Base-by-base conservation (phyloP, 106 monocot species). In the Dendrobium chrysotoxum region DNA sequence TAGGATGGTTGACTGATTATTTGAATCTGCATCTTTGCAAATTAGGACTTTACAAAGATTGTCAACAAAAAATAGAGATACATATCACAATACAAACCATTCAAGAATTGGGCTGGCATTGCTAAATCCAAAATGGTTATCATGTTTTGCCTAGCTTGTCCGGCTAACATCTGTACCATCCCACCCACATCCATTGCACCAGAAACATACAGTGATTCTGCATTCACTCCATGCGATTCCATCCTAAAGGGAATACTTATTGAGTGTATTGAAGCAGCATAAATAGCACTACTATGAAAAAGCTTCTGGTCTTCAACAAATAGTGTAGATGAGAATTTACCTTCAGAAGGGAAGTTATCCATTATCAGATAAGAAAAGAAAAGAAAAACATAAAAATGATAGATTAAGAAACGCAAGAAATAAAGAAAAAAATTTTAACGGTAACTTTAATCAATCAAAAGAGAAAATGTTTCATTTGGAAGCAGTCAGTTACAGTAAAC, bases 231-330 rank as follows among this genome's bases (percentile, higher is more conserved):
- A 42, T 12, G 86, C 1, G 46, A 64, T 64, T 94, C 84, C 90
- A 95, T 87, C 40, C 89, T 81, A 82, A 95, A 92, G 79, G 98
- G 92, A 72, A 95, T 77, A 75, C 87, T 85, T 21, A 91, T 78
- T 11, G 93, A 91, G 78, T 95, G 95, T 73, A 99, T 83, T 47
- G 92, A 79, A 70, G 98, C 88, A 58, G 98, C 98, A 91, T 90
- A 99, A 72, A 95, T 83, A 53, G 92, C 91, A 88, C 98, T 99
- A 35, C 79, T 82, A 58, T 99, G 92, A 85, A 93, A 99, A 76
- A 70, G 89, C 81, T 99, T 99, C 38, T 86, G 50, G 83, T 99
- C 98, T 75, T 91, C 81, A 58, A 95, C 77, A 66, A 61, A 46
- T 76, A 98, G 86, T 47, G 79, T 77, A 7, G 90, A 80, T 21